Evolutionary conservation across 2,329 filamentous ascomycete species (phyloP), one percentile per base, ranked within the genome.

Genomic region (Colletotrichum aenigma): DNA sequence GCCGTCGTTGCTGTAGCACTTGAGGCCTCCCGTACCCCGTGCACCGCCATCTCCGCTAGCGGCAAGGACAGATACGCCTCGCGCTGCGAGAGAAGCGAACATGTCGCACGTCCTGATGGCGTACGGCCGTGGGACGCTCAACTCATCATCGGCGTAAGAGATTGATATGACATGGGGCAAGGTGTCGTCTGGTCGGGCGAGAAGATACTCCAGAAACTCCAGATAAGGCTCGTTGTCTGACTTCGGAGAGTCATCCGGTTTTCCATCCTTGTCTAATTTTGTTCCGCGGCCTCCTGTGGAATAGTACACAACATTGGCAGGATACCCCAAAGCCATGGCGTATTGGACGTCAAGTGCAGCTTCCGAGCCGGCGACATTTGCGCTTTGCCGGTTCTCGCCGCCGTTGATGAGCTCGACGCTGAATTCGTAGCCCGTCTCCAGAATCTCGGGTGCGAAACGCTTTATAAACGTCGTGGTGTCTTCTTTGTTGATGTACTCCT

Each of bases 1-100:
- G 26, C 91, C 92, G 72, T 93, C 91, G 79, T 93, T 92, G 71
- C 87, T 87, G 67, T 87, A 83, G 83, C 92, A 94, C 24, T 78
- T 80, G 74, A 91, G 92, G 74, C 83, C 81, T 18, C 84, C 84
- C 4, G 83, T 85, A 6, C 87, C 87, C 4, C 83, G 84, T 4
- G 86, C 84, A 24, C 89, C 89, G 32, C 85, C 86, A 76, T 92
- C 90, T 3, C 90, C 90, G 7, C 87, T 88, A 1, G 86, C 86
- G 61, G 86, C 87, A 8, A 92, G 79, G 9, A 92, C 79, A 1
- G 88, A 86, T 2, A 88, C 88, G 12, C 90, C 90, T 7, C 90
- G 87, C 9, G 85, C 87, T 4, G 90, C 84, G 6, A 92, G 85
- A 71, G 90, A 85, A 10, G 89, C 89, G 72, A 92, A 88, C 75